Evolutionary conservation across 257 asterid genomes (phyloP).

Genomic region (Jasminum sambac): DNA sequence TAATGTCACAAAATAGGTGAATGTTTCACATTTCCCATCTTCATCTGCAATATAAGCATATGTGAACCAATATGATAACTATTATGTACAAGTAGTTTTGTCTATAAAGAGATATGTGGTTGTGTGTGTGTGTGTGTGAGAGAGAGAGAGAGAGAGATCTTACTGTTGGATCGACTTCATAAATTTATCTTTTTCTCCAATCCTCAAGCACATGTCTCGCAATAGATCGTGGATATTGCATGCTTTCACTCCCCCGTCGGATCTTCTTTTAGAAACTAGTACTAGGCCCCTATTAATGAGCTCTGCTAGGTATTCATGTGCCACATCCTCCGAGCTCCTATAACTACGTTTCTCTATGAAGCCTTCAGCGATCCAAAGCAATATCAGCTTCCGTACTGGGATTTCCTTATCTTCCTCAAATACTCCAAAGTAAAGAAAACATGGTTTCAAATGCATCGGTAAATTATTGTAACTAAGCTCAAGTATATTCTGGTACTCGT

Average conservation of each 20-base stretch:
- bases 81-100: too few relatives aligned
- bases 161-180: not conserved
- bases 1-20: too few relatives aligned
- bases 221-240: conserved; percentile 20
- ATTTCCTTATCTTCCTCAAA: too few relatives aligned
- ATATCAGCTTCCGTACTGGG: not conserved
- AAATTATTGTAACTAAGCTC: conserved; percentile 13
- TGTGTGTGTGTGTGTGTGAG: too few relatives aligned
- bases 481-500: not conserved
- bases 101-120: too few relatives aligned
- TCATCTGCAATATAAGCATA: too few relatives aligned
- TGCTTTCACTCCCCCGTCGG: not conserved
- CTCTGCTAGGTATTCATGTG: conserved; percentile 1
- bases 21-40: too few relatives aligned
- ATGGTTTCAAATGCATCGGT: too few relatives aligned
- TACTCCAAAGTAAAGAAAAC: too few relatives aligned
- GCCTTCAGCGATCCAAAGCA: conserved; percentile 5
- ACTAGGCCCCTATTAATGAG: conserved; percentile 18
- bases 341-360: not conserved
- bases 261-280: not conserved
- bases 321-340: not conserved
- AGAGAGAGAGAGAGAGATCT: not conserved
- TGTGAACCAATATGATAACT: too few relatives aligned
- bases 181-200: not conserved
- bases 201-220: conserved; percentile 9